Base-by-base conservation (phyloP, 2,329 filamentous ascomycete genomes). In the Hawksworthiomyces lignivorus region DNA sequence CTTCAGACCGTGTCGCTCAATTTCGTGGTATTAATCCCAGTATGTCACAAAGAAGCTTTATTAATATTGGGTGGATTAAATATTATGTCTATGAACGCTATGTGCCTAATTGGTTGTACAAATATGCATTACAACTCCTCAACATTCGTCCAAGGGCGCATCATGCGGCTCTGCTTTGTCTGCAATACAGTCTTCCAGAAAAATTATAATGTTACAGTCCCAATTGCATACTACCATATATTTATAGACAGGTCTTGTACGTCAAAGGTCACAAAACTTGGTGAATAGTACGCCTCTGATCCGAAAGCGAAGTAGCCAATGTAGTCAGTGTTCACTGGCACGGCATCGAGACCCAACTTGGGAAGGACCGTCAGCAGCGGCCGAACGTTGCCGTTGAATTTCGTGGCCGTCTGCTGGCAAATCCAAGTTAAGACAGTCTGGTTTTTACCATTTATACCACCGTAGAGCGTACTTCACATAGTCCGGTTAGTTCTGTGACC, bases 371-470 rank as follows among this genome's bases (percentile, higher is more conserved):
- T 58, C 30, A 76, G 48, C 6, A 77, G 59, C 1, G 65, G 64
- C 12, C 54, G 54, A 11, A 77, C 54, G 48, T 73, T 68, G 38
- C 67, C 70, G n/a, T 56, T 56, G 50, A 75, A 74, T 7, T 53
- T 54, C 36, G 64, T 55, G 0, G 62, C 55, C 0, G 60, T 53
- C 3, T 50, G 40, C 0, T 52, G 38, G 1, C 69, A 54, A 19
- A 70, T 57, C 71, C 73, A 77, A 4, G 72, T 72, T 43, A 73
- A 52, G 31, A 75, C 72, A 28, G 59, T 59, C 52, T 73, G 69
- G 11, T 56, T 49, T 18, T 58, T 34, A 27, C 50, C 47, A 54
- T 73, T 71, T 28, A 55, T 47, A 36, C 62, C 67, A 26, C 48
- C 53, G 50, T 65, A 73, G 21, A 73, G 62, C 19, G 62, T 54